Conservation (phyloP, 768 basidiomycete species). For the Kwoniella bestiolae region DNA sequence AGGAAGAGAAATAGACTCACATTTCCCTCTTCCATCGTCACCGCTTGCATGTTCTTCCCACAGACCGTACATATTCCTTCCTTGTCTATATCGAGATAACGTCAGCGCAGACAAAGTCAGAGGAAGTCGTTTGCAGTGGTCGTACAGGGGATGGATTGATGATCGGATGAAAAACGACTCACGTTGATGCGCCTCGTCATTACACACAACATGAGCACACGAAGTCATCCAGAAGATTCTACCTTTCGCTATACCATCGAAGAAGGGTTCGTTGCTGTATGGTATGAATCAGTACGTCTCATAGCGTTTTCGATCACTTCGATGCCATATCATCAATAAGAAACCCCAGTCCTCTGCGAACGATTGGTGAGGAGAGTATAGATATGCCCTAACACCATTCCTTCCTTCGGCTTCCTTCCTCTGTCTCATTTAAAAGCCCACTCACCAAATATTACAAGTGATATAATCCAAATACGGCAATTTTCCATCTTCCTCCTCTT, state of each 20-base stretch:
- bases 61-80: conserved; percentile 17
- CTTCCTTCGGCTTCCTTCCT: too few relatives aligned
- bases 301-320: too few relatives aligned
- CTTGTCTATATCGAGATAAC: conserved; percentile 1
- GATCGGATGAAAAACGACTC: too few relatives aligned
- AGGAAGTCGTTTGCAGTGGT: too few relatives aligned
- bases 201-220: conserved; percentile 25
- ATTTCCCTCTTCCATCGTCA: conserved; percentile 8
- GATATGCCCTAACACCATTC: neutral
- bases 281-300: too few relatives aligned
- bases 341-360: neutral
- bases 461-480: conserved; percentile 32
- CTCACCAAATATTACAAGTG: conserved; percentile 35
- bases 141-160: too few relatives aligned
- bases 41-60: conserved; percentile 9
- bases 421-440: too few relatives aligned
- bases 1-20: neutral
- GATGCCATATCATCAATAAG: neutral
- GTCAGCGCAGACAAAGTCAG: too few relatives aligned
- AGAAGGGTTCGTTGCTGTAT: conserved; percentile 12
- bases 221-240: conserved; percentile 23
- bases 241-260: conserved; percentile 10
- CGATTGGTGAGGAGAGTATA: neutral
- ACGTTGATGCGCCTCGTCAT: conserved; percentile 18
- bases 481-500: conserved; percentile 6